Evolutionary conservation across 352 stramenopile species (phyloP), one percentile per base, ranked within the genome.

Genomic region (Globisporangium cylindrosporum): DNA sequence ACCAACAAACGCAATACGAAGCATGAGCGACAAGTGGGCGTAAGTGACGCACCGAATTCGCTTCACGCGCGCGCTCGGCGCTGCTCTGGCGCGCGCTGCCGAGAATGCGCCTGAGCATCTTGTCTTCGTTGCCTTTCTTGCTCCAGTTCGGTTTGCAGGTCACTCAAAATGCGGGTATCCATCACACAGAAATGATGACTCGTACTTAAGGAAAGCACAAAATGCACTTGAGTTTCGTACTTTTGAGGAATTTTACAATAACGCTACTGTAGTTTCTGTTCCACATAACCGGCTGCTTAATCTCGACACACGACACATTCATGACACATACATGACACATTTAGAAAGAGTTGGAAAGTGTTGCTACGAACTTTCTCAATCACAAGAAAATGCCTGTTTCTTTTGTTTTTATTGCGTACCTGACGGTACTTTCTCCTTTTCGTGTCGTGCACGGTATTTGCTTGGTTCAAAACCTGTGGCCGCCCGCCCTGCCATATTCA

Each of bases 61-160:
- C 81, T 64, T 89, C 72, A 20, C 75, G 81, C 27, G 74, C 76
- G 51, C 76, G 72, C 51, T 82, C 76, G 25, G 51, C 63, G 32
- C 73, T 73, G 67, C 67, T 77, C 63, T 84, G 76, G 6, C 80
- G 79, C 75, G 74, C 88, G 34, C 78, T 71, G 41, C 49, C 66
- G 18, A 78, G 14, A 25, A 75, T 46, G 18, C 71, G 61, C 68
- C 76, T 64, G 43, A 63, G 59, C 36, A 71, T 65, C 34, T 58
- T 61, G 15, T 6, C 12, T 43, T 18, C 12, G 38, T 57, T 29
- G 29, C 43, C 43, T 49, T 49, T 49, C 43, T 49, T 49, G 43
- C 8, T 48, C 15, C 1, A 4, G 4, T 48, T 48, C 5, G 15
- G 14, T 48, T 48, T 38, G 32, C 7, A 0, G 41, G 1, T 51